phyloP scores from a whole-genome alignment of 495 filamentous ascomycete species.

The Chaetomidium leptoderma region DNA sequence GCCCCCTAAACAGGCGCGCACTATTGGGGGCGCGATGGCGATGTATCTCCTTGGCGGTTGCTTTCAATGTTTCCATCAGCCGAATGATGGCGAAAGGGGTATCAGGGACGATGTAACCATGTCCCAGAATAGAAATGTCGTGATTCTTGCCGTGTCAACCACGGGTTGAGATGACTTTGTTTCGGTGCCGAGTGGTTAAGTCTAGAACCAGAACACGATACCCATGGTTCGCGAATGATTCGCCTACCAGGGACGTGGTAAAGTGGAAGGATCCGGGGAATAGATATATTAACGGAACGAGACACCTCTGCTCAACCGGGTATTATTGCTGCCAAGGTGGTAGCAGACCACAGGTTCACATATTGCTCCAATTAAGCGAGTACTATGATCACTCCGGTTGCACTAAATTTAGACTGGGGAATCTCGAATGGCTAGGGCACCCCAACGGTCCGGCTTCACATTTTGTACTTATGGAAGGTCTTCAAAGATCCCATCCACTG shows the following conservation, averaged over 20 bases:
- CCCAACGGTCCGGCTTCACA: too few species aligned
- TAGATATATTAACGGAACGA: background rate
- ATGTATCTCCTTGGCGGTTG: too few species aligned
- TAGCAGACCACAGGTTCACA: background rate
- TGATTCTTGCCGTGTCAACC: background rate
- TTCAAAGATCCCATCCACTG: too few species aligned
- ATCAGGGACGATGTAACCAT: too few species aligned
- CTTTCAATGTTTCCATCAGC: too few species aligned
- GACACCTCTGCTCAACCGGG: background rate
- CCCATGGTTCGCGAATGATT: background rate
- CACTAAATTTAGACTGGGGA: conserved; percentile 1
- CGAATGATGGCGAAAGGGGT: too few species aligned
- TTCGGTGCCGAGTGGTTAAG: background rate
- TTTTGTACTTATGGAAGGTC: too few species aligned
- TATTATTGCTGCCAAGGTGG: background rate
- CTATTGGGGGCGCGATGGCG: too few species aligned
- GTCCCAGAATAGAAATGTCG: background rate
- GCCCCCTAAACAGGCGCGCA: too few species aligned
- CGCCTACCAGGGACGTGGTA: background rate
- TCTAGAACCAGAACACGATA: too few species aligned
- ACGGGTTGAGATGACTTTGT: background rate
- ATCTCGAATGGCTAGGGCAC: too few species aligned
- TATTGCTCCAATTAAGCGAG: background rate
- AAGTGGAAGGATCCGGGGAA: background rate
- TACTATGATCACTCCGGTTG: background rate